Percentiles rank a stretch among this genome's conserved stretches.
Conservation (phyloP, 768 basidiomycete species). For the Hygrophoropsis aurantiaca region DNA sequence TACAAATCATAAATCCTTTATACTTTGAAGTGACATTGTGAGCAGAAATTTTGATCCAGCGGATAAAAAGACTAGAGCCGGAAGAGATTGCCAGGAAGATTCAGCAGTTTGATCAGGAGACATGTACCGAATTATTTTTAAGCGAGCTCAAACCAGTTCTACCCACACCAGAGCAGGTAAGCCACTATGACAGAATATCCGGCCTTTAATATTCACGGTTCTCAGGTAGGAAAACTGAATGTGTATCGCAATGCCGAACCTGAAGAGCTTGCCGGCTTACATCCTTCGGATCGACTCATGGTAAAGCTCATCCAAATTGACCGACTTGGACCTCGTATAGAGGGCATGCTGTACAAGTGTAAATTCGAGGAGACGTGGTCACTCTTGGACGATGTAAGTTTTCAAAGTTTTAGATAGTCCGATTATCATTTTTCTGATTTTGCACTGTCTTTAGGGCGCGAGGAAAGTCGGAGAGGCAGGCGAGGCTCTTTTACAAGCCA, state of each 20-base stretch:
- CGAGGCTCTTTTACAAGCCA: slow-evolving; percentile 75
- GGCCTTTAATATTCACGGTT: slow-evolving; percentile 1
- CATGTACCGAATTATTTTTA: slow-evolving; percentile 88
- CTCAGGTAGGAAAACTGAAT: slow-evolving; percentile 83
- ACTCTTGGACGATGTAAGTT: slow-evolving; percentile 75
- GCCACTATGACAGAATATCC: slow-evolving; percentile 5
- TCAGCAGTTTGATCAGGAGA: slow-evolving; percentile 80
- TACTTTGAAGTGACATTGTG: neutral
- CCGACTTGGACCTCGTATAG: slow-evolving; percentile 80
- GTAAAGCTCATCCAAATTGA: slow-evolving; percentile 95
- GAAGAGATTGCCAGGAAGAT: slow-evolving; percentile 86
- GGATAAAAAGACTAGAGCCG: slow-evolving; percentile 77
- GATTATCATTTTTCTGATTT: slow-evolving; percentile 5
- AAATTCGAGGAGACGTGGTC: slow-evolving; percentile 85
- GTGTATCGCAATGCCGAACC: slow-evolving; percentile 84
- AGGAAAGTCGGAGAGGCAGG: slow-evolving; percentile 82
- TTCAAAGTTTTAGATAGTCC: neutral
- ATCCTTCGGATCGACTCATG: slow-evolving; percentile 95
- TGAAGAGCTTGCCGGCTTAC: slow-evolving; percentile 84
- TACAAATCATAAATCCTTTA: slow-evolving; percentile 10
- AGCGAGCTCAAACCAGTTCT: slow-evolving; percentile 85
- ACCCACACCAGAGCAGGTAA: slow-evolving; percentile 87
- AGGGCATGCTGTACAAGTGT: slow-evolving; percentile 93
- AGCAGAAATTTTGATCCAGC: slow-evolving; percentile 89
- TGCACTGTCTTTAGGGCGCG: slow-evolving; percentile 55